A percentile compares a stretch with the other conserved stretches of the same genome.
Evolutionary conservation across 73 alveolate species (phyloP).

Genomic region (Effrenium voratum): DNA sequence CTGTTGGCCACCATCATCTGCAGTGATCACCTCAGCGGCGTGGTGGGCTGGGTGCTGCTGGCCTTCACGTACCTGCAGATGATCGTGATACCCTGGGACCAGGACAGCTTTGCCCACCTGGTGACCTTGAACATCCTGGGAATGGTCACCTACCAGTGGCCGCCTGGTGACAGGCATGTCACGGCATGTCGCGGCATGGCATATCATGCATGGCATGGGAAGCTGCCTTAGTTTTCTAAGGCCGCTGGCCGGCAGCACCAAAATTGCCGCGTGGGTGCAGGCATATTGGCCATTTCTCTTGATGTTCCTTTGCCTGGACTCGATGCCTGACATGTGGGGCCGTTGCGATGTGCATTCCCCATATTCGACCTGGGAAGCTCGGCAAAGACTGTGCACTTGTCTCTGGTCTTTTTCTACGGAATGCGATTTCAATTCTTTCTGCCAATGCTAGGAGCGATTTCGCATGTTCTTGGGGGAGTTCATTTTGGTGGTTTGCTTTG

Average conservation of each 20-base stretch:
- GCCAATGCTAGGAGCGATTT: slow-evolving; percentile 41
- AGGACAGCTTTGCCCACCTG: slow-evolving; percentile 66
- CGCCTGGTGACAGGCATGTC: neutral
- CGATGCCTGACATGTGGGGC: slow-evolving; percentile 94
- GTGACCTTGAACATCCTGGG: slow-evolving; percentile 66
- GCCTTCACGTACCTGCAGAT: slow-evolving; percentile 64
- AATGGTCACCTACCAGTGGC: slow-evolving; percentile 84
- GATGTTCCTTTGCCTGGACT: slow-evolving; percentile 74
- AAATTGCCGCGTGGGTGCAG: slow-evolving; percentile 18
- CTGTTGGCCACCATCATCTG: slow-evolving; percentile 66
- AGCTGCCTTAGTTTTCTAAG: neutral
- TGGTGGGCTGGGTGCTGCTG: slow-evolving; percentile 83
- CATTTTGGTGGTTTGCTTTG: slow-evolving; percentile 82
- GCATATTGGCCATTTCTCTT: slow-evolving; percentile 76
- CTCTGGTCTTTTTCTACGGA: neutral
- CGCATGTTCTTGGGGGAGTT: slow-evolving; percentile 93
- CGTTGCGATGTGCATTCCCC: slow-evolving; percentile 93
- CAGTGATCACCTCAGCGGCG: slow-evolving; percentile 33
- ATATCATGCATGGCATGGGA: neutral
- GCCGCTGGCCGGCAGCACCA: slow-evolving; percentile 56
- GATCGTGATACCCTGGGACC: slow-evolving; percentile 78
- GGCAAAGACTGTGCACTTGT: neutral
- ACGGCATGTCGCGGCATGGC: neutral
- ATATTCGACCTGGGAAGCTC: slow-evolving; percentile 65
- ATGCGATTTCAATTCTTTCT: neutral